A percentile compares a stretch with the other conserved stretches of the same genome.
Evolutionary conservation across 495 filamentous ascomycete genomes (phyloP).

Genomic region (Xylaria intraflava): DNA sequence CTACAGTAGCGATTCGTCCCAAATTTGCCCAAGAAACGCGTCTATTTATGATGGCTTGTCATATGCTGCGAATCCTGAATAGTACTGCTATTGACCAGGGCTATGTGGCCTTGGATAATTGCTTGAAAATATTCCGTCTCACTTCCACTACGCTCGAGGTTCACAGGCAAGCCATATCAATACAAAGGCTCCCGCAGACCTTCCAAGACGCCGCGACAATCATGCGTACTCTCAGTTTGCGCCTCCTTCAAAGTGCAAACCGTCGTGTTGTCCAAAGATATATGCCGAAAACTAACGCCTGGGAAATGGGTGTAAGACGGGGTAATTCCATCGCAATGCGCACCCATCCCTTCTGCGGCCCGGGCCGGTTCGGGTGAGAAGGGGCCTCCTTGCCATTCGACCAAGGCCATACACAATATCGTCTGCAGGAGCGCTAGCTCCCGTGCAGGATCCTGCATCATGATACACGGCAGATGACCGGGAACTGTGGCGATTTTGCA

Average conservation of each 20-base stretch:
- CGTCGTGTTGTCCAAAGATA: constrained; percentile 40
- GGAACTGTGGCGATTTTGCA: constrained; percentile 23
- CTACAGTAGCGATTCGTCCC: too few relatives aligned
- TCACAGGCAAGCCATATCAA: constrained; percentile 1
- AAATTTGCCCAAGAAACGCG: too few relatives aligned
- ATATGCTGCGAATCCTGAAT: too few relatives aligned
- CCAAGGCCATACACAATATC: constrained; percentile 19
- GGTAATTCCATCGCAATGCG: constrained; percentile 34
- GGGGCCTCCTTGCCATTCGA: constrained; percentile 15
- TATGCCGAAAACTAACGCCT: constrained; percentile 30
- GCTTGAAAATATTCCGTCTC: background rate
- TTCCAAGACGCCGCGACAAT: constrained; percentile 25
- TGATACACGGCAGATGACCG: constrained; percentile 18
- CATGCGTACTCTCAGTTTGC: constrained; percentile 22
- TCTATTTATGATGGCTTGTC: too few relatives aligned
- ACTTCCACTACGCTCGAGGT: background rate
- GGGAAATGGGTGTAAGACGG: constrained; percentile 33
- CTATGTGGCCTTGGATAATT: too few relatives aligned
- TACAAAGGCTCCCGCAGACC: constrained; percentile 5
- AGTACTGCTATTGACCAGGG: too few relatives aligned
- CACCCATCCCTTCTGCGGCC: constrained; percentile 15
- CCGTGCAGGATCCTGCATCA: constrained; percentile 22
- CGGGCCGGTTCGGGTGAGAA: constrained; percentile 7
- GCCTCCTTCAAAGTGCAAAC: constrained; percentile 41
- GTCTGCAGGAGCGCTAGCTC: constrained; percentile 30